These are phyloP conservation scores for Tylopilus sp. DNA, from an alignment of 768 basidiomycete species.

Conservation along the genomic window DNA sequence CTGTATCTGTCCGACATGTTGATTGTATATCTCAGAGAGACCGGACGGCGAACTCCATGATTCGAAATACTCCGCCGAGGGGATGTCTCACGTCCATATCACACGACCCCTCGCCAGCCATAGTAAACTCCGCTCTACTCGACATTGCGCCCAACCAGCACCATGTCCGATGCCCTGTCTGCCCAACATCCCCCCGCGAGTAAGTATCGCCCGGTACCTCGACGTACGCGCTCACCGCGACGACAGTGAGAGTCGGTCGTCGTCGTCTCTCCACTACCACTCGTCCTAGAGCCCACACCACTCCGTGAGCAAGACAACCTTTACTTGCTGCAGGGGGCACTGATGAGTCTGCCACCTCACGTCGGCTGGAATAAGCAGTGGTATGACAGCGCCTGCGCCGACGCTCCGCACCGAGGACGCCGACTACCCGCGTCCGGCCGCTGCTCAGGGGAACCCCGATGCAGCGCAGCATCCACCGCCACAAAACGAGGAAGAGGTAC, in stretches of 20 bases:
- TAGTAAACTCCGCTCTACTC: slow-evolving; percentile 14
- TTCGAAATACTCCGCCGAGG: neutral
- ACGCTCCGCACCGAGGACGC: slow-evolving; percentile 20
- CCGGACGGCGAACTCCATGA: neutral
- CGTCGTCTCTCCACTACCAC: slow-evolving; percentile 46
- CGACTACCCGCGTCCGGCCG: slow-evolving; percentile 57
- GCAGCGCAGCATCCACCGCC: slow-evolving; percentile 32
- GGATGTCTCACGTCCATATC: neutral
- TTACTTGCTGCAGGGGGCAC: neutral
- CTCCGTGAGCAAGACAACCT: slow-evolving; percentile 24
- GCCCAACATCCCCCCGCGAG: slow-evolving; percentile 47
- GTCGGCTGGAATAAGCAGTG: neutral
- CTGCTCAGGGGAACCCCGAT: slow-evolving; percentile 35
- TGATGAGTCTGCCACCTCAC: neutral
- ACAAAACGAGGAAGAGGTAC: slow-evolving; percentile 44
- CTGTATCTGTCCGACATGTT: slow-evolving; percentile 7
- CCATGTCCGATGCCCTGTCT: slow-evolving; percentile 30
- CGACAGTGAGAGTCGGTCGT: slow-evolving; percentile 43
- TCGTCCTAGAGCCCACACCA: slow-evolving; percentile 35
- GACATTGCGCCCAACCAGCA: slow-evolving; percentile 8
- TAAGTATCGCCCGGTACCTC: slow-evolving; percentile 24
- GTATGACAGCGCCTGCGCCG: slow-evolving; percentile 5
- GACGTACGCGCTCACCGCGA: neutral
- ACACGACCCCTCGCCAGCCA: slow-evolving; percentile 1
- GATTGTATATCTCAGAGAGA: too few species aligned